A percentile compares a stretch with the other conserved stretches of the same genome.
These are phyloP conservation scores for Epithemia pelagica DNA, from an alignment of 108 stramenopile species.

Conservation along the genomic window DNA sequence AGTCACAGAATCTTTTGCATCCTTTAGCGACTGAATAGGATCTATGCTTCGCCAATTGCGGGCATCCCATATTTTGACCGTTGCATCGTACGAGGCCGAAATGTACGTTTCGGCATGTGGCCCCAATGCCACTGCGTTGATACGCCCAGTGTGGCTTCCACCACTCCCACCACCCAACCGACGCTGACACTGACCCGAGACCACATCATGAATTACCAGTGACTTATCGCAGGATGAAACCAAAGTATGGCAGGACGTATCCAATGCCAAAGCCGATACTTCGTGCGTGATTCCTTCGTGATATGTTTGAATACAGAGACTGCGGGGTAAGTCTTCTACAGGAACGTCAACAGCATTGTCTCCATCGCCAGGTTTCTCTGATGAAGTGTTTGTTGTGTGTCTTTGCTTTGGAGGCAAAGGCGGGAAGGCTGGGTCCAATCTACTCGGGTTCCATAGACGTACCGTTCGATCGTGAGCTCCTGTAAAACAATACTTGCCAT, in stretches of 20 bases:
- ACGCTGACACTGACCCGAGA: constrained; percentile 50
- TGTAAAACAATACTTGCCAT: constrained; percentile 76
- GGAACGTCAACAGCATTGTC: too few relatives aligned
- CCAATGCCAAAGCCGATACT: constrained; percentile 41
- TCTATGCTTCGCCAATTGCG: constrained; percentile 27
- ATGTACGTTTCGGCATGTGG: constrained; percentile 41
- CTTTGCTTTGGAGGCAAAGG: not conserved
- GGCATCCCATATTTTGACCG: constrained; percentile 74
- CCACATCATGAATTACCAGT: constrained; percentile 59
- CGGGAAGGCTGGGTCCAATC: constrained; percentile 56
- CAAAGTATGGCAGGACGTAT: constrained; percentile 30
- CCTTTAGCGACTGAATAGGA: constrained; percentile 61
- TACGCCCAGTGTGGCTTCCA: constrained; percentile 44
- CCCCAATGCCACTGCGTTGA: constrained; percentile 59
- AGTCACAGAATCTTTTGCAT: constrained; percentile 78
- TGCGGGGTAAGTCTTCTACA: constrained; percentile 35
- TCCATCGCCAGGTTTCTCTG: not conserved
- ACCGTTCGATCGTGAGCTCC: constrained; percentile 74
- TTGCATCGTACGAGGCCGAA: constrained; percentile 70
- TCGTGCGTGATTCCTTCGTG: constrained; percentile 61
- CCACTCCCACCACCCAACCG: constrained; percentile 34
- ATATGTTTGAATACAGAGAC: constrained; percentile 75
- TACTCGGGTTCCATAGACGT: constrained; percentile 78
- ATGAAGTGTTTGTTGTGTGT: not conserved
- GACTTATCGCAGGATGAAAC: constrained; percentile 64